Percentiles rank a stretch among this genome's conserved stretches.
Evolutionary conservation across 2,329 filamentous ascomycete species (phyloP).

Genomic region (Fusarium subtropicale): DNA sequence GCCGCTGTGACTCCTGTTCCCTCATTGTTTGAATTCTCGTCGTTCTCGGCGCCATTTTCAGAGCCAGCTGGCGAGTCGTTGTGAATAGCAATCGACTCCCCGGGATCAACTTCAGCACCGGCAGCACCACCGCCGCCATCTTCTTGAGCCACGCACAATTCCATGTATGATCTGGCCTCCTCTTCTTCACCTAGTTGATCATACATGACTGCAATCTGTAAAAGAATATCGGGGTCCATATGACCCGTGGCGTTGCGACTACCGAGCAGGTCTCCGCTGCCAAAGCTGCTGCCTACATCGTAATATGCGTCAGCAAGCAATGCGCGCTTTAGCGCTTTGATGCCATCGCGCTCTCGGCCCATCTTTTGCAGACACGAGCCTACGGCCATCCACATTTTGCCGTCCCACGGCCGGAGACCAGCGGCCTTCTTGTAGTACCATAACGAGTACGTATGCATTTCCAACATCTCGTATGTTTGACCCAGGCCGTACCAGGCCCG

Average conservation of each 20-base stretch:
- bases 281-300: conserved; percentile 70
- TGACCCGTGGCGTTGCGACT: conserved; percentile 65
- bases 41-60: conserved; percentile 54
- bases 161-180: conserved; percentile 94
- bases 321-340: conserved; percentile 94
- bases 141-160: conserved; percentile 92
- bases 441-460: conserved; percentile 96
- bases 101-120: conserved; percentile 55
- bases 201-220: conserved; percentile 91
- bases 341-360: conserved; percentile 86
- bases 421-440: conserved; percentile 99
- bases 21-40: conserved; percentile 54
- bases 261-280: conserved; percentile 59
- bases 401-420: conserved; percentile 91
- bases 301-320: conserved; percentile 89
- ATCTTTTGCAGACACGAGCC: conserved; percentile 93
- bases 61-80: conserved; percentile 62
- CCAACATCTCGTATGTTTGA: conserved; percentile 96
- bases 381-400: conserved; percentile 99
- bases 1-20: conserved; percentile 89
- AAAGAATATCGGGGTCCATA: conserved; percentile 89
- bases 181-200: conserved; percentile 81
- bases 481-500: conserved; percentile 98
- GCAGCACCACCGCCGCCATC: conserved; percentile 72
- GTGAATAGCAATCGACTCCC: conserved; percentile 66